These are phyloP conservation scores for Stereocaulon alpinum DNA, from an alignment of 495 filamentous ascomycete species.

Conservation along the genomic window DNA sequence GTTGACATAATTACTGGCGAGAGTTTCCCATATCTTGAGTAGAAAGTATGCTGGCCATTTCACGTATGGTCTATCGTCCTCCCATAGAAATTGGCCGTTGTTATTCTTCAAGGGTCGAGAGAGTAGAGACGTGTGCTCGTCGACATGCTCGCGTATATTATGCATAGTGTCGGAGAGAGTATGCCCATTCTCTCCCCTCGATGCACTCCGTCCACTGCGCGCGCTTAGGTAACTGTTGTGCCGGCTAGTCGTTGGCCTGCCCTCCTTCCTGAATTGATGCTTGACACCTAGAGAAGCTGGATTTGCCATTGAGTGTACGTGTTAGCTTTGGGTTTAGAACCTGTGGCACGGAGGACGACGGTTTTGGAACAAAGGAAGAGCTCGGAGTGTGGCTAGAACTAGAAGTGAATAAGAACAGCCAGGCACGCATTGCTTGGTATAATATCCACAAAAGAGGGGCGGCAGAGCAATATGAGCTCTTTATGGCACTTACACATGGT, in stretches of 20 bases:
- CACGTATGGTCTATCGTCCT: slow-evolving; percentile 38
- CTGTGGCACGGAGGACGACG: not conserved
- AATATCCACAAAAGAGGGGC: not conserved
- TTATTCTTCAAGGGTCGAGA: slow-evolving; percentile 13
- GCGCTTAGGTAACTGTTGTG: slow-evolving; percentile 9
- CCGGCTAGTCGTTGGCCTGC: slow-evolving; percentile 14
- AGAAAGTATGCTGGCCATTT: slow-evolving; percentile 44
- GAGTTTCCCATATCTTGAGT: slow-evolving; percentile 41
- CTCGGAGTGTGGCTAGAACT: not conserved
- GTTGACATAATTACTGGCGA: slow-evolving; percentile 71
- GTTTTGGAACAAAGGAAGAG: not conserved
- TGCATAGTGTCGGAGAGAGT: not conserved
- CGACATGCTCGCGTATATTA: slow-evolving; percentile 11
- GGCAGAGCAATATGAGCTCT: not conserved
- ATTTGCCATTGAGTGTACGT: slow-evolving; percentile 4
- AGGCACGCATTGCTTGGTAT: not conserved
- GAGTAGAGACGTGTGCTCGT: slow-evolving; percentile 30
- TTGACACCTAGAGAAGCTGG: slow-evolving; percentile 15
- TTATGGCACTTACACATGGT: not conserved
- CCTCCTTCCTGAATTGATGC: slow-evolving; percentile 9
- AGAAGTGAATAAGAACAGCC: not conserved
- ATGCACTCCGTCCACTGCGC: slow-evolving; percentile 9
- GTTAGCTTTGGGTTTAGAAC: slow-evolving; percentile 4
- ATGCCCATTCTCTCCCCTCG: slow-evolving; percentile 2
- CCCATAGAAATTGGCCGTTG: slow-evolving; percentile 13